Evolutionary conservation across 331 rosid species (phyloP).

Genomic region (Pyrus hybrid): DNA sequence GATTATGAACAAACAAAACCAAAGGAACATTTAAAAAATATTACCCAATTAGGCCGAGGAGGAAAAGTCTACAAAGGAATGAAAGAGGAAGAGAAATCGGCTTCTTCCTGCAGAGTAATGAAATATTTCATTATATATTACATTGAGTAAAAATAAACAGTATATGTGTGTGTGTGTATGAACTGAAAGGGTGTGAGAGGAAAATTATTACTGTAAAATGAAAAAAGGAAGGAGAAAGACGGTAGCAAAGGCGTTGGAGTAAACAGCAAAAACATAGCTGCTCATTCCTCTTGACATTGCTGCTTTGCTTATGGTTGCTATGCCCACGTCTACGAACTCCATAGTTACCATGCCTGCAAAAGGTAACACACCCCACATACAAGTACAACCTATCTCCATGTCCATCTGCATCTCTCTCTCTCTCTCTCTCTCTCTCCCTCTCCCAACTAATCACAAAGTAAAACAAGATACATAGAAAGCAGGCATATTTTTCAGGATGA

Average conservation of each 20-base stretch:
- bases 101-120: constrained; percentile 13
- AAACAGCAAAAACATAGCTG: constrained; percentile 14
- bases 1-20: background rate
- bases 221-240: constrained; percentile 24
- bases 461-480: background rate
- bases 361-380: background rate
- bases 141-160: no score
- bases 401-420: background rate
- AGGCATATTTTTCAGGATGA: background rate
- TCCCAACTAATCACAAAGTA: background rate
- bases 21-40: background rate
- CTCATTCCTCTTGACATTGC: constrained; percentile 32
- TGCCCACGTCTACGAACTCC: constrained; percentile 7
- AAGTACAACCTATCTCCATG: background rate
- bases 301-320: constrained; percentile 23
- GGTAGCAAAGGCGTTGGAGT: constrained; percentile 24
- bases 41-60: constrained; percentile 28
- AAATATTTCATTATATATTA: no score
- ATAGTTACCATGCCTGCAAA: constrained; percentile 26
- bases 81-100: constrained; percentile 4
- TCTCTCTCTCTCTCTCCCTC: background rate
- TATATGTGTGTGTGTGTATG: background rate
- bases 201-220: constrained; percentile 9
- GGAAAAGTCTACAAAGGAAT: constrained; percentile 16
- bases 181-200: background rate